phyloP scores from a whole-genome alignment of 2,329 filamentous ascomycete genomes.

The Aspergillus ustus region DNA sequence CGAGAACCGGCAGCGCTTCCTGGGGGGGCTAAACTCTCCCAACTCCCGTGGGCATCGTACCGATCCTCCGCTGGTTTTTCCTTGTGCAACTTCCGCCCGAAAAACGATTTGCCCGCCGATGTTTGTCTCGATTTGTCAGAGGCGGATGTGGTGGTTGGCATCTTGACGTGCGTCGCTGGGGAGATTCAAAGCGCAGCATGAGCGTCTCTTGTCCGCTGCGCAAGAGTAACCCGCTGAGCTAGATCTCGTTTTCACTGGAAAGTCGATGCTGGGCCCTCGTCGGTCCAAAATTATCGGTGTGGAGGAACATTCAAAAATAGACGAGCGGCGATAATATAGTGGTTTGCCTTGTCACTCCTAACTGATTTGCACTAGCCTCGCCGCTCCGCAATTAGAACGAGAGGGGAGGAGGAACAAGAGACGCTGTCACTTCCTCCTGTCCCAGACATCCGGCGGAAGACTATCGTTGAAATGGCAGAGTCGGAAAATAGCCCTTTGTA shows the following conservation, averaged over 20 bases:
- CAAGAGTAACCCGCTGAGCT: background rate
- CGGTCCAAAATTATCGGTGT: no score
- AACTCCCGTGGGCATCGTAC: constrained; percentile 62
- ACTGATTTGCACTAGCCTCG: constrained; percentile 22
- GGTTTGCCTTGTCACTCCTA: constrained; percentile 24
- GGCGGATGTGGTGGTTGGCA: constrained; percentile 63
- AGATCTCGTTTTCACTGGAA: no score
- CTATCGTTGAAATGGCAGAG: background rate
- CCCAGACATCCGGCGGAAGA: constrained; percentile 8
- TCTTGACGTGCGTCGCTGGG: constrained; percentile 44
- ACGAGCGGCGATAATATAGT: constrained; percentile 12
- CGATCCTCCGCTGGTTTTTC: constrained; percentile 73
- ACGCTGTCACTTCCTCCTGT: constrained; percentile 15
- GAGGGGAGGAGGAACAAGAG: constrained; percentile 18
- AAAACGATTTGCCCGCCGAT: constrained; percentile 81
- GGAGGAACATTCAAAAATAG: constrained; percentile 3
- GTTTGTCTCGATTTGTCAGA: constrained; percentile 82
- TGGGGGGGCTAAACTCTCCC: constrained; percentile 65
- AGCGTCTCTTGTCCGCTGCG: constrained; percentile 21
- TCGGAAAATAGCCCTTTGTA: background rate
- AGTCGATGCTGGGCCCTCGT: no score
- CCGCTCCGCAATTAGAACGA: constrained; percentile 30
- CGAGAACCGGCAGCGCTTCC: constrained; percentile 67
- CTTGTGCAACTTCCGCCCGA: constrained; percentile 77
- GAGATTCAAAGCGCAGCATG: constrained; percentile 41